Base-by-base conservation (phyloP, 2,329 filamentous ascomycete species). In the Westerdykella sp. region DNA sequence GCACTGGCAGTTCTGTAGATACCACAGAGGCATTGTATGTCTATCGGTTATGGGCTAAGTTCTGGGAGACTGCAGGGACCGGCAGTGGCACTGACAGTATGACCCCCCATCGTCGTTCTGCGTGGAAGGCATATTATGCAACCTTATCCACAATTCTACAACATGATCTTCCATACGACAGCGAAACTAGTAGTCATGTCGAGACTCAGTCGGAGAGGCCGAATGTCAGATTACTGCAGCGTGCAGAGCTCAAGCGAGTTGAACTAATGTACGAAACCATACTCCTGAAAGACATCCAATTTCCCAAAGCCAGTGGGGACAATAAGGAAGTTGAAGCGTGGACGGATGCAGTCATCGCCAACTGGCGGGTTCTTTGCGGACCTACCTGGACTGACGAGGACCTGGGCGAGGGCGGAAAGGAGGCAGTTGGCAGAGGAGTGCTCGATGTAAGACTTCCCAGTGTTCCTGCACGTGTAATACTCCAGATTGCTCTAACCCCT, bases 41-140 rank as follows among this genome's bases (percentile, higher is more conserved):
- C 0, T 79, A 79, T 53, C 70, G 75, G 15, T 63, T 81, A 3
- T 93, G 86, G 85, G 77, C 78, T 1, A 77, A 70, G 47, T 87
- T 86, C 59, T 89, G 84, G 81, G 63, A 67, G 11, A 52, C 46
- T 12, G 48, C 49, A 13, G 54, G 48, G n/a, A 57, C 56, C 43
- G 43, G 18, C 30, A 34, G 48, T 23, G 49, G 39, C 9, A 42
- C 46, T 12, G 59, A 59, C 18, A 55, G 47, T 22, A 51, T 53
- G 14, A 54, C 59, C 28, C 50, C 39, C 25, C 49, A 56, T 40
- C 73, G 84, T 49, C 75, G 85, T 48, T 71, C 80, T 34, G 81
- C 95, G 36, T 96, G 90, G 90, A 82, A 79, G 55, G 80, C 87
- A 49, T 96, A 96, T 65, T 95, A 95, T 62, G 71, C 80, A 36